phyloP scores from a whole-genome alignment of 768 basidiomycete species.

The Tulasnella sp. region DNA sequence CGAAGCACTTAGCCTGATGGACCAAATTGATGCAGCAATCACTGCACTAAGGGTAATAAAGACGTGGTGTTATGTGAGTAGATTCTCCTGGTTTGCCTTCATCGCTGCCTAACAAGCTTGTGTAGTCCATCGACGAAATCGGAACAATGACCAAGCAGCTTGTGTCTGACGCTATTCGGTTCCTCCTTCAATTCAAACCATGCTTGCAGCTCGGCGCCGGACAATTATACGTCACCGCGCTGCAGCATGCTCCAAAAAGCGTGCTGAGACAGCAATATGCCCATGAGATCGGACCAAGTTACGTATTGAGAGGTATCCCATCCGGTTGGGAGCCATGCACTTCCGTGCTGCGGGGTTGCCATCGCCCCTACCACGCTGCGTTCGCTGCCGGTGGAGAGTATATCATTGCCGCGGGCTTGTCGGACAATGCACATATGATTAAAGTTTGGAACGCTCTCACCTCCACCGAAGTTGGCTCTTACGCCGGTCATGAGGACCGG shows the following conservation, averaged over 20 bases:
- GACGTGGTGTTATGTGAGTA: not conserved
- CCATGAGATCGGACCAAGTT: not conserved
- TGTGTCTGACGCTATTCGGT: not conserved
- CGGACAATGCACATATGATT: not conserved
- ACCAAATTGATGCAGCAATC: not conserved
- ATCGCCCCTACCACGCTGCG: not conserved
- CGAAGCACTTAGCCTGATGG: conserved; percentile 11
- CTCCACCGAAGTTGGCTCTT: not conserved
- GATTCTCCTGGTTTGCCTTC: not conserved
- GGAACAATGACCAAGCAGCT: not conserved
- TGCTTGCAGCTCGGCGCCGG: not conserved
- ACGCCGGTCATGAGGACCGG: not conserved
- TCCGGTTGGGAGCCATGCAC: not conserved
- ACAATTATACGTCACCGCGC: conserved; percentile 4
- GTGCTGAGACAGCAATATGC: not conserved
- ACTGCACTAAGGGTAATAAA: not conserved
- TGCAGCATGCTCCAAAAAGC: conserved; percentile 6
- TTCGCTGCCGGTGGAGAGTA: not conserved
- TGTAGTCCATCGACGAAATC: not conserved
- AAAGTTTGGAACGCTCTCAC: not conserved
- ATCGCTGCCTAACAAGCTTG: not conserved
- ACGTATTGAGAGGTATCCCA: not conserved
- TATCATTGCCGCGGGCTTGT: not conserved
- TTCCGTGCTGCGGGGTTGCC: not conserved
- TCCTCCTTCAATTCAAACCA: conserved; percentile 11